Base-by-base conservation (phyloP, 2,329 filamentous ascomycete genomes). In the Verruconis gallopava region DNA sequence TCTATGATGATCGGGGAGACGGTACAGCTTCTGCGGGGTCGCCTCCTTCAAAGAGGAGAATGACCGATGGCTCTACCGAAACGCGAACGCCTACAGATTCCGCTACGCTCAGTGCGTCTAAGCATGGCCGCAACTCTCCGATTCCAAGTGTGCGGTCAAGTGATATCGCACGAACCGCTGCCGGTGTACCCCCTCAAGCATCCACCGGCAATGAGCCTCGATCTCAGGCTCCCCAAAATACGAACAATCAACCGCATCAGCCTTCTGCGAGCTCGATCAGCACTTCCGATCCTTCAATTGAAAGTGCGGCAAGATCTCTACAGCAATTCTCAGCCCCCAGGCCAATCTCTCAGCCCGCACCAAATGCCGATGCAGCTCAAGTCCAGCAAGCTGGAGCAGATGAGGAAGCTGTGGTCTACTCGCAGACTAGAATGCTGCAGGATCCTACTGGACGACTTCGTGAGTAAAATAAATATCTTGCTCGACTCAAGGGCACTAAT, bases 361-460 rank as follows among this genome's bases (percentile, higher is more conserved):
- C 34, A 20, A 14, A 3, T 28, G 21, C 36, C 3, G 25, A 30
- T 30, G 15, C n/a, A 17, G 13, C 20, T 14, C 25, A 39, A 5
- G 13, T 21, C 3, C 19, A 21, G 4, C 21, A 30, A 19, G 21
- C 41, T n/a, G 21, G 3, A 14, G 19, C 22, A 17, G 34, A 43
- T 21, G 36, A 43, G 46, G 73, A 77, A 50, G 66, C 71, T 3
- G 66, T 71, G 19, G 62, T 76, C 19, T 68, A 69, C 47, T 66
- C 68, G 6, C 65, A 72, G 46, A 66, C 67, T 21, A 64, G 73
- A 47, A 75, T 79, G 71, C 58, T 79, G 30, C 67, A 73, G 49
- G 75, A 79, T 51, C 66, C 66, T 9, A 73, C 67, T 0, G 73
- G 73, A 6, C 64, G 72, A 49, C 58, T 77, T 22, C 60, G 72